Conservation (phyloP, 257 asterid species). For the Solanum arcanum region DNA sequence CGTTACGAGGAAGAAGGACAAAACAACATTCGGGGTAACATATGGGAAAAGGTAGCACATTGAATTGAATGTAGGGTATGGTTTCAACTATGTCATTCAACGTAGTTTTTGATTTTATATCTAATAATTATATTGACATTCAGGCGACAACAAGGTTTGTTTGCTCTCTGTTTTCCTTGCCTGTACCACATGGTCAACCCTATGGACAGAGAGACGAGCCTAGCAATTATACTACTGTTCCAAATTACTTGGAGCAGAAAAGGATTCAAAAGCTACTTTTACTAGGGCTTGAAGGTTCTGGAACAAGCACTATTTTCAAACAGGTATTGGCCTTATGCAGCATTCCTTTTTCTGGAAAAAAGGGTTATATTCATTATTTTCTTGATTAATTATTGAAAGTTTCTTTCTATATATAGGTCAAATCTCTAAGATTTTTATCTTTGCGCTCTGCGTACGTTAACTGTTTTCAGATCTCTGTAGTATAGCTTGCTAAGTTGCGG, state of each 20-base stretch:
- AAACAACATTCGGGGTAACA: constrained; percentile 92
- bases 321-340: constrained; percentile 36
- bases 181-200: constrained; percentile 83
- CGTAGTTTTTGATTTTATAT: not conserved
- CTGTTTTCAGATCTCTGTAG: not conserved
- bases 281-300: constrained; percentile 82
- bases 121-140: not conserved
- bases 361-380: not conserved
- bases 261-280: constrained; percentile 74
- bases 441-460: not conserved
- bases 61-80: not conserved
- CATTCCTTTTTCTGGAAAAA: not conserved
- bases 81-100: not conserved
- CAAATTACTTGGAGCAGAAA: constrained; percentile 72
- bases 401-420: not conserved
- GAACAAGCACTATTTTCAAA: constrained; percentile 93
- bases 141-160: constrained; percentile 87
- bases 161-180: constrained; percentile 82
- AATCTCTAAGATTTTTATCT: not conserved
- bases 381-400: not conserved
- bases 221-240: constrained; percentile 57
- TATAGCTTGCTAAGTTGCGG: not conserved
- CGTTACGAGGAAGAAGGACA: constrained; percentile 99
- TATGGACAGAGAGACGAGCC: constrained; percentile 64
- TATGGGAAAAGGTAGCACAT: constrained; percentile 79